Evolutionary conservation across 73 alveolate species (phyloP).

Genomic region (Paramecium bursaria): DNA sequence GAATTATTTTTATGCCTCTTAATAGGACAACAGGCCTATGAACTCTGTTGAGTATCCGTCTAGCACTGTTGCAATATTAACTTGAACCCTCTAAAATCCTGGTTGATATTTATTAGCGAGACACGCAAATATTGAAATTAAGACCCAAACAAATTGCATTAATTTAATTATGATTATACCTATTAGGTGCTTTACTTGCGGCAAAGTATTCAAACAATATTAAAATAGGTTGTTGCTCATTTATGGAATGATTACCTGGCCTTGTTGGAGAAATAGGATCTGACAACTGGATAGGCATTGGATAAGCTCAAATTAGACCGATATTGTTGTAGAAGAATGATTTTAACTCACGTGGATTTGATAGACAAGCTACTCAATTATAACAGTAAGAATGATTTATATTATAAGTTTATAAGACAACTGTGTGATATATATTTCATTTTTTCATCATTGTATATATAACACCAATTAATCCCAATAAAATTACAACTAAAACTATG

Average conservation of each 20-base stretch:
- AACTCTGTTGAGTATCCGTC: background rate
- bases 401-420: conserved; percentile 34
- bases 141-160: conserved; percentile 19
- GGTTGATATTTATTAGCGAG: background rate
- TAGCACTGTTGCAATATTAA: background rate
- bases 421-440: too few species aligned
- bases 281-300: conserved; percentile 83
- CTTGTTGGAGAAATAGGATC: conserved; percentile 76
- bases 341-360: conserved; percentile 96
- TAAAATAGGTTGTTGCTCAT: conserved; percentile 90
- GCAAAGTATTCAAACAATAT: conserved; percentile 76
- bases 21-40: background rate
- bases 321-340: conserved; percentile 98
- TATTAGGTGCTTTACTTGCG: conserved; percentile 98
- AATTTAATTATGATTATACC: conserved; percentile 95
- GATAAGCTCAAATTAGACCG: conserved; percentile 92
- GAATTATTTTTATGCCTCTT: background rate
- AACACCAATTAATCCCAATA: conserved; percentile 37
- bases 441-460: too few species aligned
- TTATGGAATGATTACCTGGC: conserved; percentile 92
- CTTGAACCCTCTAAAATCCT: background rate
- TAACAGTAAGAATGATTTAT: conserved; percentile 69
- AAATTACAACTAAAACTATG: conserved; percentile 16
- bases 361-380: conserved; percentile 94
- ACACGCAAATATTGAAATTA: background rate